Evolutionary conservation across 2,329 filamentous ascomycete genomes (phyloP).

Genomic region (Lasiodiplodia hormozganensis): DNA sequence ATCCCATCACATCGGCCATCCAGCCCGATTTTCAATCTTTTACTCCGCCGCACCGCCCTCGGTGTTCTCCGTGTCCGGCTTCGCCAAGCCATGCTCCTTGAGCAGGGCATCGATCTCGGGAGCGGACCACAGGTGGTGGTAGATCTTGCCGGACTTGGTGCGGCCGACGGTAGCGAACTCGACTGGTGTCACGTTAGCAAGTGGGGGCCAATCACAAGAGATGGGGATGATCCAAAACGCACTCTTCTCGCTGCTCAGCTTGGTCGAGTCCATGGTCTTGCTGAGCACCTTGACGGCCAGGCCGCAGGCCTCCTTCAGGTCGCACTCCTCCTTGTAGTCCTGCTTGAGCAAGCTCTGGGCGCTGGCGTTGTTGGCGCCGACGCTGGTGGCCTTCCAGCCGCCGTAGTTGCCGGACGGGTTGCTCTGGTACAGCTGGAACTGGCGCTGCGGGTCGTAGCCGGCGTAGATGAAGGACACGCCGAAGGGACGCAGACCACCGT

Average conservation of each 20-base stretch:
- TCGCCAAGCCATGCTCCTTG: constrained; percentile 94
- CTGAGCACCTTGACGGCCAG: constrained; percentile 98
- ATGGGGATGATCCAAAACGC: constrained; percentile 52
- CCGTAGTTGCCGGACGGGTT: constrained; percentile 99
- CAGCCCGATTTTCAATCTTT: constrained; percentile 31
- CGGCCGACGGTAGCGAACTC: constrained; percentile 98
- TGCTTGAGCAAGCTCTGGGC: constrained; percentile 98
- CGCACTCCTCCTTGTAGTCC: constrained; percentile 99
- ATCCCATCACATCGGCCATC: constrained; percentile 30
- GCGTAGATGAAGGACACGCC: constrained; percentile 99
- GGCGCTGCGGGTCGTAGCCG: constrained; percentile 91
- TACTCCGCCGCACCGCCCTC: constrained; percentile 34
- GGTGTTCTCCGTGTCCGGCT: constrained; percentile 52
- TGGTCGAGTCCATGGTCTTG: constrained; percentile 99
- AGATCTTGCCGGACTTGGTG: constrained; percentile 94
- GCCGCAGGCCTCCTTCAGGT: constrained; percentile 92
- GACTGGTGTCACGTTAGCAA: constrained; percentile 61
- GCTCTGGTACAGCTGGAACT: constrained; percentile 99
- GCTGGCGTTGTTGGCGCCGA: constrained; percentile 96
- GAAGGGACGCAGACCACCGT: constrained; percentile 96
- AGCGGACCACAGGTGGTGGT: constrained; percentile 95
- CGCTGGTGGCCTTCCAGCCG: constrained; percentile 98
- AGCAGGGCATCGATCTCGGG: constrained; percentile 94
- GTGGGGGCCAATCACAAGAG: not conserved
- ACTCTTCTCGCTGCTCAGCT: constrained; percentile 99